Evolutionary conservation across 768 basidiomycete genomes (phyloP), one percentile per base, ranked within the genome.

Genomic region (Kwoniella pini): DNA sequence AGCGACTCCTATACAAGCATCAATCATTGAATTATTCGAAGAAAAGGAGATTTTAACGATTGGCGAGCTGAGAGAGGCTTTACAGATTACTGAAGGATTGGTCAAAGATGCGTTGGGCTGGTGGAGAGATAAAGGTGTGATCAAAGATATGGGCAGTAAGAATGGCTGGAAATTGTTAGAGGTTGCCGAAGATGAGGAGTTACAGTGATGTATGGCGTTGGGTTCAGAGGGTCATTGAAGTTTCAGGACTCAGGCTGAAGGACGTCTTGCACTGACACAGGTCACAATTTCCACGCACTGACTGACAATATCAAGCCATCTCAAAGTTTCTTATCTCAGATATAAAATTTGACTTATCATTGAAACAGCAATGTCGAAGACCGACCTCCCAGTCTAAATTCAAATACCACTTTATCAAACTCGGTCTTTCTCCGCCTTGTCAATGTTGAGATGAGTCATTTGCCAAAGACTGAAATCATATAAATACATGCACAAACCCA

Each of bases 1-100:
- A 42, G 91, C 90, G 3, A 86, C 87, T 1, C 91, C 93, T 0
- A 78, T 98, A 19, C 94, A 98, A 74, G 96, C 95, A 9, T 88
- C 91, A 2, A 64, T 74, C 24, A 63, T 62, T 5, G 72, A 74
- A 39, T 40, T 71, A 24, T 69, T 70, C 57, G 68, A 69, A 42
- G 46, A 36, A 12, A 36, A 64, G 24, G 45, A 49, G n/a, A 46
- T 45, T 28, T 69, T 89, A 91, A 81, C 82, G 1, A 79, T 89
- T 36, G 85, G 87, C 42, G 88, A 88, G 15, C 81, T 96, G 26
- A 82, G 86, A 5, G 73, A 77, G 2, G 81, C 82, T 10, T 84
- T 94, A 15, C 87, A 88, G 0, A 80, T 84, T 2, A 81, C 89
- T 7, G 88, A 89, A 60, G 82, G 82, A 15, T 81, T 85, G 0